Conservation (phyloP, 2,329 filamentous ascomycete genomes). For the Nothophaeocryptopus gaeumannii region DNA sequence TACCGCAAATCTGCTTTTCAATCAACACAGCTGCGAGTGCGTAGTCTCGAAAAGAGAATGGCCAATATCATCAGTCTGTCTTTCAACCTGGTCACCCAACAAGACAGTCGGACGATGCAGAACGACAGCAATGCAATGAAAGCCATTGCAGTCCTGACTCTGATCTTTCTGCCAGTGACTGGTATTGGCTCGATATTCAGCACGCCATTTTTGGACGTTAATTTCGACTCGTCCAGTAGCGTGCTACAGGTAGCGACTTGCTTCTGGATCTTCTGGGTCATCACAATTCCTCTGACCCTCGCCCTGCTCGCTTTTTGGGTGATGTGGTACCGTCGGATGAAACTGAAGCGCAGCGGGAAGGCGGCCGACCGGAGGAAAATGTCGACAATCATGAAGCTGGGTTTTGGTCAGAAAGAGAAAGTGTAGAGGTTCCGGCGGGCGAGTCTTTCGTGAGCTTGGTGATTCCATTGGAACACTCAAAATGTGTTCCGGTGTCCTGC, state of each 20-base stretch:
- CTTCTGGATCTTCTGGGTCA: slow-evolving; percentile 22
- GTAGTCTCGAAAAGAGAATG: slow-evolving; percentile 38
- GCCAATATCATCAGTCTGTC: slow-evolving; percentile 39
- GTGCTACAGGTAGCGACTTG: slow-evolving; percentile 5
- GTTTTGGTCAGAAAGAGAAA: too few relatives aligned
- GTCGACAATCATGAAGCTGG: not conserved
- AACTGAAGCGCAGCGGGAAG: slow-evolving; percentile 1
- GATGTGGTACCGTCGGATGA: slow-evolving; percentile 7
- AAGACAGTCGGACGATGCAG: slow-evolving; percentile 38
- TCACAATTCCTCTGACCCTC: slow-evolving; percentile 11
- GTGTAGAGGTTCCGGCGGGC: too few relatives aligned
- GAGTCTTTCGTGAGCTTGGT: too few relatives aligned
- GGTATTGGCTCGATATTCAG: slow-evolving; percentile 15
- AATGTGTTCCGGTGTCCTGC: too few relatives aligned
- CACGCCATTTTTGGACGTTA: slow-evolving; percentile 15
- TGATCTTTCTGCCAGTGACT: slow-evolving; percentile 35
- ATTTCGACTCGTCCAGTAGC: not conserved
- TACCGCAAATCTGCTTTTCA: slow-evolving; percentile 36
- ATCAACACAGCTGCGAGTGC: slow-evolving; percentile 35
- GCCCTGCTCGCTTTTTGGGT: slow-evolving; percentile 10
- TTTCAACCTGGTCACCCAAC: slow-evolving; percentile 42
- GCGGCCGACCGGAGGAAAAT: not conserved
- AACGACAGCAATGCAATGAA: slow-evolving; percentile 41
- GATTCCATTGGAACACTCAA: too few relatives aligned
- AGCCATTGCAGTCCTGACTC: slow-evolving; percentile 39